A percentile compares a stretch with the other conserved stretches of the same genome.
These are phyloP conservation scores for Neonothopanus nambi DNA, from an alignment of 1,284 basidiomycete genomes.

Conservation along the genomic window DNA sequence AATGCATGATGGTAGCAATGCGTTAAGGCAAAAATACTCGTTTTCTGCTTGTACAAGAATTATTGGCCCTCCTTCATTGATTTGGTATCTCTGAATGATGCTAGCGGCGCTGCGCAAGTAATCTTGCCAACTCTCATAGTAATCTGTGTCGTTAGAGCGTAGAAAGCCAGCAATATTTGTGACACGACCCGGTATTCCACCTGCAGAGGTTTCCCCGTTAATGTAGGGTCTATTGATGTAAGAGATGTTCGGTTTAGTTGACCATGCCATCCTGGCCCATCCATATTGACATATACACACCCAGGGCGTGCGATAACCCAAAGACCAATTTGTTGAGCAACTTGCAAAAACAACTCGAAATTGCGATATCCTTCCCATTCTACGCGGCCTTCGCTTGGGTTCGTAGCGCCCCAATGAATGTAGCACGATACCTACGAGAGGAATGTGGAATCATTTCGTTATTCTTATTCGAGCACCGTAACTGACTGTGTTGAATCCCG, in stretches of 20 bases:
- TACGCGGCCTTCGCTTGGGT: constrained; percentile 2
- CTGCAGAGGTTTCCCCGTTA: constrained; percentile 10
- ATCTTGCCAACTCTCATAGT: constrained; percentile 8
- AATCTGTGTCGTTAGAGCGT: constrained; percentile 9
- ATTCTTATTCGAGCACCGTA: neutral
- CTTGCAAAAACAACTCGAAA: constrained; percentile 4
- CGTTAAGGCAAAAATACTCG: constrained; percentile 1
- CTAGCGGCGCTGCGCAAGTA: neutral
- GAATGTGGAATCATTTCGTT: neutral
- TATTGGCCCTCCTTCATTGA: constrained; percentile 8
- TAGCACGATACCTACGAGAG: neutral
- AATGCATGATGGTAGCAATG: neutral
- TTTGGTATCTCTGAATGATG: constrained; percentile 6
- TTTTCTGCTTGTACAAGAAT: constrained; percentile 14
- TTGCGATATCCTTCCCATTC: constrained; percentile 5
- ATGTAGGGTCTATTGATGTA: constrained; percentile 12
- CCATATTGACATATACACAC: neutral
- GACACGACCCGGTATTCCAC: constrained; percentile 14
- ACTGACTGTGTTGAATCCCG: constrained; percentile 76
- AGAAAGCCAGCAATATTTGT: constrained; percentile 9
- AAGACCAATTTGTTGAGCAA: constrained; percentile 10
- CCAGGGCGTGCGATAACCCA: constrained; percentile 11
- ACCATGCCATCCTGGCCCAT: neutral
- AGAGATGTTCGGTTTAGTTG: neutral
- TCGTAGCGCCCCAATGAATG: constrained; percentile 9